These are phyloP conservation scores for Candida mesenterica DNA, from an alignment of 1,139 yeast genomes.

Conservation along the genomic window DNA sequence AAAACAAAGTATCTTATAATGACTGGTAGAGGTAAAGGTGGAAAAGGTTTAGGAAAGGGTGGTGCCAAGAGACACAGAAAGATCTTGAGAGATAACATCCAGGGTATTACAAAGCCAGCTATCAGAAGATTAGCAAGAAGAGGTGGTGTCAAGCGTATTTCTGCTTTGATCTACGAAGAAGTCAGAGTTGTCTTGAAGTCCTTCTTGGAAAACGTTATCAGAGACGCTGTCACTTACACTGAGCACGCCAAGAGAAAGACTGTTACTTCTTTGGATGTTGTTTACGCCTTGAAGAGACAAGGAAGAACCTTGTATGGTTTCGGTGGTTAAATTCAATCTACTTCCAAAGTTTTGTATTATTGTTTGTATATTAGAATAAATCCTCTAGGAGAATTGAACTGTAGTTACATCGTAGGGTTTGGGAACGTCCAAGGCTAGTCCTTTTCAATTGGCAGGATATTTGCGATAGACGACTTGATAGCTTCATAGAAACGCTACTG, in stretches of 20 bases:
- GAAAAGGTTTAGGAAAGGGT: constrained; percentile 98
- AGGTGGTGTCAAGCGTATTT: constrained; percentile 99
- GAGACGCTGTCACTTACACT: constrained; percentile 98
- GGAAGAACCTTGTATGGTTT: constrained; percentile 99
- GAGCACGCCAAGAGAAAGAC: constrained; percentile 99
- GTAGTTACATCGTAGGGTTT: too few species aligned
- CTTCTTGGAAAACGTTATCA: constrained; percentile 94
- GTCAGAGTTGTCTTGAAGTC: constrained; percentile 96
- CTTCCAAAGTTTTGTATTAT: background rate
- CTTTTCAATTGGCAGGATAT: too few species aligned
- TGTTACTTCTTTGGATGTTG: constrained; percentile 97
- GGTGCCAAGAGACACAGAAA: constrained; percentile 99
- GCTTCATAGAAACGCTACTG: too few species aligned
- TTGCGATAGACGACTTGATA: too few species aligned
- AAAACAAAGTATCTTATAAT: constrained; percentile 37
- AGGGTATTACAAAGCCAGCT: constrained; percentile 99
- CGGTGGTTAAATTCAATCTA: constrained; percentile 78
- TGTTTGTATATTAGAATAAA: constrained; percentile 4
- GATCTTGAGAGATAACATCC: constrained; percentile 98
- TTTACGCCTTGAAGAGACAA: constrained; percentile 99
- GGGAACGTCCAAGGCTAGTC: too few species aligned
- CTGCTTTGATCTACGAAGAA: constrained; percentile 98
- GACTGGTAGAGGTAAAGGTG: constrained; percentile 99
- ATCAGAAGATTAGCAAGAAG: constrained; percentile 99
- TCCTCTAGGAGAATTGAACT: background rate